A percentile compares a stretch with the other conserved stretches of the same genome.
Evolutionary conservation across 495 filamentous ascomycete genomes (phyloP).

Genomic region (Patellaria atrata): DNA sequence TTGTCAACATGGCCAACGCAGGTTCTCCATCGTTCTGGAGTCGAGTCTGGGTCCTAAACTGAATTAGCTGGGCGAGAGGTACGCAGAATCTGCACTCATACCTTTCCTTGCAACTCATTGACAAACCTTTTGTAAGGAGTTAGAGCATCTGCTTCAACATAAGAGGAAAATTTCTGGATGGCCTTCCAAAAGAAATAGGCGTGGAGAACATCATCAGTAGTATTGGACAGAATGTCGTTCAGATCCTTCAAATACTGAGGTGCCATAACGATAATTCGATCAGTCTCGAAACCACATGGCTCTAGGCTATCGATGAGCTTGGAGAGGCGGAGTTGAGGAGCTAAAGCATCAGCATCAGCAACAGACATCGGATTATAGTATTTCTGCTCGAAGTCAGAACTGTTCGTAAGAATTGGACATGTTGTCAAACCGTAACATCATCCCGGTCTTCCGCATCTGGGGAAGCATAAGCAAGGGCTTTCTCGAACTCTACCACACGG

Average conservation of each 20-base stretch:
- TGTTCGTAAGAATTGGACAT: too few relatives aligned
- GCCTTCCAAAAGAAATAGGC: slow-evolving; percentile 48
- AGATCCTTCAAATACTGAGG: slow-evolving; percentile 41
- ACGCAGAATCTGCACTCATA: neutral
- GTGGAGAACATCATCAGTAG: slow-evolving; percentile 35
- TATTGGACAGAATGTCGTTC: slow-evolving; percentile 33
- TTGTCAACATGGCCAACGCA: slow-evolving; percentile 44
- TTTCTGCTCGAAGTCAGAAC: slow-evolving; percentile 19
- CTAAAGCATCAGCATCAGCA: slow-evolving; percentile 35
- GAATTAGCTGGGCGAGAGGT: neutral
- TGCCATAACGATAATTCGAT: slow-evolving; percentile 43
- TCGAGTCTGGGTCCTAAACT: slow-evolving; percentile 44
- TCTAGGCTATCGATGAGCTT: slow-evolving; percentile 39
- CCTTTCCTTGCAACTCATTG: slow-evolving; percentile 36
- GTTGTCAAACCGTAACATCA: too few relatives aligned
- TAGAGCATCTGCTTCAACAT: slow-evolving; percentile 43
- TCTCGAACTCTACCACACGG: slow-evolving; percentile 42
- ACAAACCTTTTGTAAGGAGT: slow-evolving; percentile 44
- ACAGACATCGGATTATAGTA: slow-evolving; percentile 44
- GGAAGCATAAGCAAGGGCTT: slow-evolving; percentile 42
- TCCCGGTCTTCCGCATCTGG: slow-evolving; percentile 43
- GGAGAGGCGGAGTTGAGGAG: slow-evolving; percentile 41
- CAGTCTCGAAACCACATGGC: slow-evolving; percentile 34
- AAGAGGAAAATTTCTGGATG: slow-evolving; percentile 35
- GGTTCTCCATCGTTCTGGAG: slow-evolving; percentile 54